Evolutionary conservation across 345 rosid species (phyloP).

Genomic region (Eucalyptus fibrosa): DNA sequence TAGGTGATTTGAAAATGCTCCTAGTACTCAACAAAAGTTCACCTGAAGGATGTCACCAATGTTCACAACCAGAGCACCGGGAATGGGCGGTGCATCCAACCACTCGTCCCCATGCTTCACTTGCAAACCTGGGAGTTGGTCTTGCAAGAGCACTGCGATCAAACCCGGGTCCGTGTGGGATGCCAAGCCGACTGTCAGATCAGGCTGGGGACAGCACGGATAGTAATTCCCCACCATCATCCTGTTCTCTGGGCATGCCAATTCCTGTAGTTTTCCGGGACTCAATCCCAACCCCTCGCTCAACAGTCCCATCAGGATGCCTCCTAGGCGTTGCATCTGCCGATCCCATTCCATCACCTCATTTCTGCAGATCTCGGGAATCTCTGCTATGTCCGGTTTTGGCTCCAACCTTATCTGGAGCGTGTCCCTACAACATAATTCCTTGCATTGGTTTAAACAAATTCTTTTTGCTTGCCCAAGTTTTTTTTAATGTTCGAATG

Average conservation of each 20-base stretch:
- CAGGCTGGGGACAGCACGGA: constrained; percentile 39
- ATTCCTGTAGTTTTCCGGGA: constrained; percentile 6
- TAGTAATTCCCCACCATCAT: constrained; percentile 34
- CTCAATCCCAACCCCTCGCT: constrained; percentile 35
- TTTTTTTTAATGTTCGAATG: too few relatives aligned
- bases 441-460: too few relatives aligned
- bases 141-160: constrained; percentile 25
- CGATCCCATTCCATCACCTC: constrained; percentile 27
- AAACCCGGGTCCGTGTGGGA: constrained; percentile 32
- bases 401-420: too few relatives aligned
- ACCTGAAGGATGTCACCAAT: constrained; percentile 38
- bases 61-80: constrained; percentile 35
- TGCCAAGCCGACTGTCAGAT: constrained; percentile 25
- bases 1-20: background rate
- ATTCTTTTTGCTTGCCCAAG: too few relatives aligned
- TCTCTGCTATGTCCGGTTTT: too few relatives aligned
- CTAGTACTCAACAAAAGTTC: background rate
- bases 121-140: constrained; percentile 34
- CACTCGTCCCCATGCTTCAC: constrained; percentile 22
- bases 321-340: constrained; percentile 9
- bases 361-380: constrained; percentile 22
- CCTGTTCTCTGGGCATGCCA: constrained; percentile 15
- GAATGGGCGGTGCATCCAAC: constrained; percentile 31
- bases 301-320: constrained; percentile 18
- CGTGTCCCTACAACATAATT: too few relatives aligned